Base-by-base conservation (phyloP, 2,329 filamentous ascomycete species). In the Fusarium tanahbumbuense region DNA sequence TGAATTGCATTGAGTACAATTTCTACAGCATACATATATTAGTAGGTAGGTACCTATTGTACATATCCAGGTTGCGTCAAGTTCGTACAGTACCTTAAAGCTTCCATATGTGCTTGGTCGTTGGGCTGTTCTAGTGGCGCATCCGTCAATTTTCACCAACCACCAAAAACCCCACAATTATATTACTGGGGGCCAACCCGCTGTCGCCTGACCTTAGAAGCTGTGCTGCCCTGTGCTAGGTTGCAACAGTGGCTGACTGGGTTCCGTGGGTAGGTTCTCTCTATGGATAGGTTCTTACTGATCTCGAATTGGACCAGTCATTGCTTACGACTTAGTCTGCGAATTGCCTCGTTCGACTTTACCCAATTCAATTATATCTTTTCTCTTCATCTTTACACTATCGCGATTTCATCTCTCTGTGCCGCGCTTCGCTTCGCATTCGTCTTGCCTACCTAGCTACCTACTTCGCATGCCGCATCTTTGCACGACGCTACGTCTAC, bases 391-490 rank as follows among this genome's bases (percentile, higher is more conserved):
- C 30, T 48, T 49, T 49, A 16, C 22, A 16, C 27, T 57, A 28
- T 60, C 47, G 57, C 60, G 60, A 66, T 65, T 66, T 65, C 48
- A 50, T 45, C 60, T 64, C 61, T 63, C 67, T 61, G 60, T 70
- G 53, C 60, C 56, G 70, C 64, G 62, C 59, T 61, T 60, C 28
- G 32, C 41, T 62, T 60, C 56, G 57, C 62, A 34, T 62, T 64
- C 71, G 73, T 67, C 73, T 63, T 58, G 70, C 64, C 65, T 30
- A 15, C 28, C 28, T 30, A 13, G 12, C 27, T 28, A 28, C 27
- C 28, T 69, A 63, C 71, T 67, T 76, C 73, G 76, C 75, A 78
- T 78, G 76, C 77, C 74, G 76, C 75, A 78, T 78, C 77, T 77
- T 68, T 78, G 77, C 75, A 73, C 75, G 65, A 78, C 77, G 68